phyloP scores from a whole-genome alignment of 306 rosid genomes.

The Vachellia collinsii region DNA sequence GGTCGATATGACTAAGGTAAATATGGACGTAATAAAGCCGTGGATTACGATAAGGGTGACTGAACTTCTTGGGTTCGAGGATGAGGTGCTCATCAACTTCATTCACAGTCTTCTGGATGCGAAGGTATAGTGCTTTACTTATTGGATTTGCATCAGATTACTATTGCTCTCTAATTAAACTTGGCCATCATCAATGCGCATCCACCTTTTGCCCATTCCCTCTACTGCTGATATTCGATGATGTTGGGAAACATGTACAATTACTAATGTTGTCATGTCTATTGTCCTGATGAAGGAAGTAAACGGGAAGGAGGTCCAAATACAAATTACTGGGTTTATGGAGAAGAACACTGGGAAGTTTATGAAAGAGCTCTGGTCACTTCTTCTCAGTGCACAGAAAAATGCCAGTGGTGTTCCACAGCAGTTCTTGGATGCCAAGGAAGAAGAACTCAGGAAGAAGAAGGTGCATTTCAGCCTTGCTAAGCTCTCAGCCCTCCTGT shows the following conservation, averaged over 20 bases:
- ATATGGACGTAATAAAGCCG: conserved; percentile 85
- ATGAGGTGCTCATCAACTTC: conserved; percentile 97
- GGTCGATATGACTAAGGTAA: conserved; percentile 93
- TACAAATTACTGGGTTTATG: conserved; percentile 96
- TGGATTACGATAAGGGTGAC: conserved; percentile 93
- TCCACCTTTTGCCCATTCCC: conserved; percentile 4
- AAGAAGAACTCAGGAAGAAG: conserved; percentile 79
- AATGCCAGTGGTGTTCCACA: conserved; percentile 97
- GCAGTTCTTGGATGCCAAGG: conserved; percentile 94
- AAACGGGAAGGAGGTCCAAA: conserved; percentile 92
- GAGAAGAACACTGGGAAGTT: conserved; percentile 94
- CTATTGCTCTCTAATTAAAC: background rate
- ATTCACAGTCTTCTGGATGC: conserved; percentile 90
- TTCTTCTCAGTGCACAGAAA: conserved; percentile 89
- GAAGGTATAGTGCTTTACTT: conserved; percentile 53
- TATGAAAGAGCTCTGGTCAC: conserved; percentile 96
- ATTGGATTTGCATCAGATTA: background rate
- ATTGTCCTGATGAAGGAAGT: conserved; percentile 57
- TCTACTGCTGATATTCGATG: conserved; percentile 7
- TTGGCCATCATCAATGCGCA: conserved; percentile 19
- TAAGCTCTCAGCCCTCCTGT: conserved; percentile 20
- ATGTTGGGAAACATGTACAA: background rate
- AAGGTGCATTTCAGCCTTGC: conserved; percentile 56
- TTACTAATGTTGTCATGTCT: background rate
- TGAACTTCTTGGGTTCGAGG: conserved; percentile 95